These are phyloP conservation scores for Crucihimalaya himalaica DNA, from an alignment of 345 rosid species.

Conservation along the genomic window DNA sequence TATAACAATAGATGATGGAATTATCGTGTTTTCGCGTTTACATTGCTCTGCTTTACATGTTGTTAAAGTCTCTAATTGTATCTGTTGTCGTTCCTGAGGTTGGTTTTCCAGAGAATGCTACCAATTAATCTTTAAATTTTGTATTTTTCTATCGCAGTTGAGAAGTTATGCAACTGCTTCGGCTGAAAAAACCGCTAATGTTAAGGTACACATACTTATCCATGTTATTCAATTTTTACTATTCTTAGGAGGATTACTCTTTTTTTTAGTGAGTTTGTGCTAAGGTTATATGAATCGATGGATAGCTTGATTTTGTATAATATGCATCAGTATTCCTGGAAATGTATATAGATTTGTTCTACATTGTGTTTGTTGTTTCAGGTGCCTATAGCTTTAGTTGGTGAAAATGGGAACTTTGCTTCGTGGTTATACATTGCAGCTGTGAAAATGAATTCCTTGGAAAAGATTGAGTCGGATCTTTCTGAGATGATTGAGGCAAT, in stretches of 20 bases:
- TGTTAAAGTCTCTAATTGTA: neutral
- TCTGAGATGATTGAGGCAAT: slow-evolving; percentile 65
- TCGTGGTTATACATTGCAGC: slow-evolving; percentile 75
- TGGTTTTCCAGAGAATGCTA: neutral
- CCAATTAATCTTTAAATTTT: neutral
- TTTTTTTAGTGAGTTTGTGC: too few relatives aligned
- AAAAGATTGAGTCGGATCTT: slow-evolving; percentile 77
- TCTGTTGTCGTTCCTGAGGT: neutral
- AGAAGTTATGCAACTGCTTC: slow-evolving; percentile 61
- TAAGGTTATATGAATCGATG: neutral
- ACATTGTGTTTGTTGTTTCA: slow-evolving; percentile 37
- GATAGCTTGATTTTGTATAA: neutral
- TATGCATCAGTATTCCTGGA: neutral
- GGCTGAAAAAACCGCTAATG: slow-evolving; percentile 45
- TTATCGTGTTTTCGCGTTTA: neutral
- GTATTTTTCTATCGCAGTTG: slow-evolving; percentile 46
- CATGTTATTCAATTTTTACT: neutral
- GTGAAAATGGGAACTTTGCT: slow-evolving; percentile 90
- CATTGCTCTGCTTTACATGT: neutral
- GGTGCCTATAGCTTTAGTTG: slow-evolving; percentile 74
- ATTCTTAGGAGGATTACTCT: neutral
- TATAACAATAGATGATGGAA: neutral
- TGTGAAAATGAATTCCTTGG: slow-evolving; percentile 62
- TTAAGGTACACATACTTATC: slow-evolving; percentile 57
- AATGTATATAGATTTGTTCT: neutral